phyloP scores from a whole-genome alignment of 805 yeast species.

The Yarrowia porcina region DNA sequence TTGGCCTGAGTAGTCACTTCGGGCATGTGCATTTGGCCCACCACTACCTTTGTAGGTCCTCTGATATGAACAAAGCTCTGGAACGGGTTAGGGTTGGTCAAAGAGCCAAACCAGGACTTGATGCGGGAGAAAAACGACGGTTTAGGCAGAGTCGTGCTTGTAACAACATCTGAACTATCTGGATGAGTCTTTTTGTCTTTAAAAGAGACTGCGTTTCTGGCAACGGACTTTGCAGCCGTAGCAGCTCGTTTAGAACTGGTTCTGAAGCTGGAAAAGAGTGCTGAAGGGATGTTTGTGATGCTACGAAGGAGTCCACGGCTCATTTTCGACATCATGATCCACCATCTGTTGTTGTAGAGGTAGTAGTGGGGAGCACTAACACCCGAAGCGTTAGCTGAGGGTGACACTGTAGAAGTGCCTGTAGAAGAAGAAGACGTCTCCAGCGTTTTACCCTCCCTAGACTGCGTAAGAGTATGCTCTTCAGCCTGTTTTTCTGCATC shows the following conservation, averaged over 20 bases:
- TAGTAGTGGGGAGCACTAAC: conserved; percentile 20
- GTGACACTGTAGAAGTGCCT: no score
- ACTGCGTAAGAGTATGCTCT: no score
- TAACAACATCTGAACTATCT: neutral
- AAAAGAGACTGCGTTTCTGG: neutral
- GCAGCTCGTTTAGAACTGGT: neutral
- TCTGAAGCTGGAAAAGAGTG: neutral
- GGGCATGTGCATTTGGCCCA: conserved; percentile 8
- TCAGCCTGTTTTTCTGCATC: no score
- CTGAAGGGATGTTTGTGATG: neutral
- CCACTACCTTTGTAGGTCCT: conserved; percentile 12
- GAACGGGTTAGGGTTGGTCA: conserved; percentile 8
- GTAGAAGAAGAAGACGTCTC: no score
- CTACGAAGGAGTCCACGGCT: neutral
- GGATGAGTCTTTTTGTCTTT: neutral
- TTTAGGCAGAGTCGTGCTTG: neutral
- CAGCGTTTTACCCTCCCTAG: no score
- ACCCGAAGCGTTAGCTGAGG: no score
- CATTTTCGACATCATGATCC: conserved; percentile 9
- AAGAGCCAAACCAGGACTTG: neutral
- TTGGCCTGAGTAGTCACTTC: conserved; percentile 1
- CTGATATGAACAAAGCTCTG: conserved; percentile 14
- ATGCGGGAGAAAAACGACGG: neutral
- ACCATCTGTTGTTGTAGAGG: conserved; percentile 21
- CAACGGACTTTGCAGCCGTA: neutral